These are phyloP conservation scores for grape (Vitis vinifera) DNA, from an alignment of 164 flowering plant species.

Conservation along the genomic window ASM3070453v1 NC_081817.1:29747001-29747500, in stretches of 20 bases:
- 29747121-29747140: constrained; percentile 34
- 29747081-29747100: constrained; percentile 51
- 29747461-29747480: neutral
- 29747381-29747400: too few species aligned
- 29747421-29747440: neutral
- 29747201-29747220: constrained; percentile 40
- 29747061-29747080: constrained; percentile 25
- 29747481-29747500: too few species aligned
- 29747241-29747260: neutral
- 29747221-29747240: constrained; percentile 18
- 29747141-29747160: constrained; percentile 36
- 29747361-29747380: too few species aligned
- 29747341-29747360: neutral
- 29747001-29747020: constrained; percentile 57
- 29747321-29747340: neutral
- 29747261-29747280: neutral
- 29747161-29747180: constrained; percentile 54
- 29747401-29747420: neutral
- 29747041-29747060: constrained; percentile 34
- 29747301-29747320: neutral
- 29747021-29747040: constrained; percentile 40
- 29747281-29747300: neutral
- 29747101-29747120: constrained; percentile 65
- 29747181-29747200: constrained; percentile 51
- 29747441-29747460: neutral